A percentile compares a stretch with the other conserved stretches of the same genome.
phyloP scores from a whole-genome alignment of 306 rosid species.

The Trifolium dubium region DNA sequence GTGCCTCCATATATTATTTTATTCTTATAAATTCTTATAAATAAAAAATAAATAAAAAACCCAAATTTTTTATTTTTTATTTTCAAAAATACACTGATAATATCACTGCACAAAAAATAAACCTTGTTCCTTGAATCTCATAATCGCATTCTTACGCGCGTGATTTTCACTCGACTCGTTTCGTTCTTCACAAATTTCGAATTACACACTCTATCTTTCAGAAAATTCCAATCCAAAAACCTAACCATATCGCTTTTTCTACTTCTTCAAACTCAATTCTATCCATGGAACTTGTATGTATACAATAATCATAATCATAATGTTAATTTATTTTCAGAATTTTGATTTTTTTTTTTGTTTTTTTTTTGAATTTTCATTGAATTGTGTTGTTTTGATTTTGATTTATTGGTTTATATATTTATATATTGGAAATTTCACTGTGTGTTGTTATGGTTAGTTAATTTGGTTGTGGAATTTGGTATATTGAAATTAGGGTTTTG shows the following conservation, averaged over 20 bases:
- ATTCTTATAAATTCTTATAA: background rate
- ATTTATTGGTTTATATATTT: conserved; percentile 4
- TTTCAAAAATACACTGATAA: too few relatives aligned
- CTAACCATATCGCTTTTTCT: background rate
- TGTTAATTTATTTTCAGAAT: background rate
- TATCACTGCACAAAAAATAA: conserved; percentile 47
- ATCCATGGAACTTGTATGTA: conserved; percentile 44
- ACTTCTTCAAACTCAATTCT: conserved; percentile 30
- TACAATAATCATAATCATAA: background rate
- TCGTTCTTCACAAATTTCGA: conserved; percentile 14
- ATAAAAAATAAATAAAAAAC: conserved; percentile 8
- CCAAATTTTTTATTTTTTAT: too few relatives aligned
- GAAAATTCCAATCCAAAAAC: conserved; percentile 34
- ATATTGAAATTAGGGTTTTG: conserved; percentile 60
- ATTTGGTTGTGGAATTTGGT: background rate
- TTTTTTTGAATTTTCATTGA: conserved; percentile 8
- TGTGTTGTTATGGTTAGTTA: conserved; percentile 29
- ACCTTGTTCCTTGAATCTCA: conserved; percentile 62
- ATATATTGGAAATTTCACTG: conserved; percentile 1
- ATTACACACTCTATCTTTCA: conserved; percentile 27
- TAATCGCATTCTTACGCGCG: conserved; percentile 45
- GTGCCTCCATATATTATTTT: conserved; percentile 37
- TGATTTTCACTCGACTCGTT: conserved; percentile 42
- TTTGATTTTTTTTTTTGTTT: background rate
- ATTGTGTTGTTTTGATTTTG: conserved; percentile 38